Base-by-base conservation (phyloP, 148 eudicot species). In the Fagopyrum esculentum region DNA sequence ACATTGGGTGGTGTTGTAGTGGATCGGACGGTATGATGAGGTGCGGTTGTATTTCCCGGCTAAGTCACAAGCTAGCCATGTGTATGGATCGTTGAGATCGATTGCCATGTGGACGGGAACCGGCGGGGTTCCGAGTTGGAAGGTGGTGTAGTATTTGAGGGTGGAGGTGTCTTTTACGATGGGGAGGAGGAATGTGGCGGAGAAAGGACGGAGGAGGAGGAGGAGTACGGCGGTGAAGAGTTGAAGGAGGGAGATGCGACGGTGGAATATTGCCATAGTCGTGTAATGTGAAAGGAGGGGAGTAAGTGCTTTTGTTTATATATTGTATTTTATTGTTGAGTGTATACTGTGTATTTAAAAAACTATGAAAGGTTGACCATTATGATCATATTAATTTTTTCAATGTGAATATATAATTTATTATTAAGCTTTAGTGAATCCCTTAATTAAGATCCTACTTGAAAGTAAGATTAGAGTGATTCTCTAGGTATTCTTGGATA, bases 71-170 rank as follows among this genome's bases (percentile, higher is more conserved):
- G 78, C 26, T 35, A 81, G 63, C 84, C 84, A 81, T 6, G 81
- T 74, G 73, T 17, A 73, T 45, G 10, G 17, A 40, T 78, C 76
- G 35, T 76, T 69, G 10, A 78, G 69, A 29, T 78, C 78, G 9
- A 81, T 54, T 43, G 49, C 61, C 3, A 72, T 26, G 17, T 50
- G 44, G 40, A 81, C 81, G 16, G 76, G 78, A 29, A 59, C 64
- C 3, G 78, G 78, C 1, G 78, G 80, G 9, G 78, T 81, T 19
- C 86, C 86, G 26, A 81, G 76, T 1, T 69, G 74, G 35, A 84
- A 78, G 30, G 59, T 70, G 1, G 86, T 84, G 79, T 51, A 84
- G 76, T 84, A 84, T 74, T 78, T 79, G 64, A 69, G 12, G 12
- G 16, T 74, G 0, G 12, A 17, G 13, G 16, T 16, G 77, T 84